These are phyloP conservation scores for Pichia manshurica DNA, from an alignment of 805 yeast genomes.

Conservation along the genomic window DNA sequence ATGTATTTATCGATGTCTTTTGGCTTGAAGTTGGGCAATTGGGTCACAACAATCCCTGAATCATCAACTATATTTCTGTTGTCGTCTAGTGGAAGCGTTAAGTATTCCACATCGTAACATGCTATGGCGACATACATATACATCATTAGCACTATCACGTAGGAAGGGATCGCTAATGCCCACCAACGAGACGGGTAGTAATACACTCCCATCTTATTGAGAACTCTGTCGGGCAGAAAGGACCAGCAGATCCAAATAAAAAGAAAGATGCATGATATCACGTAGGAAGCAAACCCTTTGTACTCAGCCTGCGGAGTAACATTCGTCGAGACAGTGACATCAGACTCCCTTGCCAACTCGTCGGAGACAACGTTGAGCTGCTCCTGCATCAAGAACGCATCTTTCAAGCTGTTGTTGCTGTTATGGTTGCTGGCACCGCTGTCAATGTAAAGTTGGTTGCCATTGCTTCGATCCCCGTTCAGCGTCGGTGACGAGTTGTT, in stretches of 20 bases:
- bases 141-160: conserved; percentile 62
- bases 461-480: neutral
- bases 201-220: conserved; percentile 51
- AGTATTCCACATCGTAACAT: conserved; percentile 69
- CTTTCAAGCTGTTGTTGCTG: neutral
- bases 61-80: conserved; percentile 64
- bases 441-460: neutral
- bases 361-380: conserved; percentile 35
- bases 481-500: conserved; percentile 22
- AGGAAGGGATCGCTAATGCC: conserved; percentile 76
- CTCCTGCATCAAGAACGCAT: neutral
- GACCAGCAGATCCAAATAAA: conserved; percentile 69
- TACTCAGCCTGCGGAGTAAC: conserved; percentile 66
- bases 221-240: conserved; percentile 52
- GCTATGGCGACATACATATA: conserved; percentile 67
- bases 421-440: too few relatives aligned
- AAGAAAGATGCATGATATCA: conserved; percentile 54
- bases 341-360: conserved; percentile 56
- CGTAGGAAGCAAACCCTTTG: conserved; percentile 79
- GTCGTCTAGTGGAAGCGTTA: conserved; percentile 55
- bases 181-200: conserved; percentile 90
- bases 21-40: conserved; percentile 14
- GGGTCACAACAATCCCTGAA: conserved; percentile 35
- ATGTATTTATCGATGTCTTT: conserved; percentile 34
- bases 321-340: conserved; percentile 55